A percentile compares a stretch with the other conserved stretches of the same genome.
These are phyloP conservation scores for Komagataella kurtzmanii DNA, from an alignment of 805 yeast species.

Conservation along the genomic window DNA sequence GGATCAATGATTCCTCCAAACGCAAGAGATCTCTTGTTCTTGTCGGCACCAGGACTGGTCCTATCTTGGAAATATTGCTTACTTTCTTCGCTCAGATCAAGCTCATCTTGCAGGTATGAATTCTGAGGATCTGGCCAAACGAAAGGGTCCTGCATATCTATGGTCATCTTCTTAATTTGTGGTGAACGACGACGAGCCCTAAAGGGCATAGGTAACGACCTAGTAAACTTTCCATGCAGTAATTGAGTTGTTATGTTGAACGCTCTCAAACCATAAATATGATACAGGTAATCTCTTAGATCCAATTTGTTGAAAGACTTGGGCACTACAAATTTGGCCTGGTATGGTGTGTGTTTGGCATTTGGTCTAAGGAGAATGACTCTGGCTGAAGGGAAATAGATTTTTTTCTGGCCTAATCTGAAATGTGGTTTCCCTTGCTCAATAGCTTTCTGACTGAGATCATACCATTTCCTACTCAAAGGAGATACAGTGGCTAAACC, in stretches of 20 bases:
- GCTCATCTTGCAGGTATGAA: constrained; percentile 19
- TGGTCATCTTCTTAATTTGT: constrained; percentile 90
- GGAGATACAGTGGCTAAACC: background rate
- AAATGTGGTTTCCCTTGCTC: constrained; percentile 66
- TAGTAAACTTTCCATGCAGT: constrained; percentile 53
- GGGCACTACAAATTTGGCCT: constrained; percentile 93
- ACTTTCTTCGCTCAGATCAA: constrained; percentile 27
- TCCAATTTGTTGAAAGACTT: constrained; percentile 87
- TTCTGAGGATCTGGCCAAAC: constrained; percentile 72
- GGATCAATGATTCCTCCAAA: constrained; percentile 55
- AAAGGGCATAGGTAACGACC: constrained; percentile 37
- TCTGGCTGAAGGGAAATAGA: constrained; percentile 79
- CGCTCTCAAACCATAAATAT: constrained; percentile 83
- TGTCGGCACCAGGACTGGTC: constrained; percentile 50
- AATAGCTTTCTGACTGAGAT: constrained; percentile 33
- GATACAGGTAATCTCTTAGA: constrained; percentile 84
- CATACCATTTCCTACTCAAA: constrained; percentile 4
- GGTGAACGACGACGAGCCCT: constrained; percentile 63
- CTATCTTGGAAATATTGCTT: constrained; percentile 37
- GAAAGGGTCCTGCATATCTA: constrained; percentile 92
- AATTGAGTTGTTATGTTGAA: constrained; percentile 80
- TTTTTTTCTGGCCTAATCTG: constrained; percentile 60
- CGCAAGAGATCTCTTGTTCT: constrained; percentile 50
- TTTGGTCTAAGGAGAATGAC: constrained; percentile 74
- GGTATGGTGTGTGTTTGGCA: constrained; percentile 95